A percentile compares a stretch with the other conserved stretches of the same genome.
These are phyloP conservation scores for Kurtzmaniella quercitrusa DNA, from an alignment of 1,139 yeast species.

Conservation along the genomic window DNA sequence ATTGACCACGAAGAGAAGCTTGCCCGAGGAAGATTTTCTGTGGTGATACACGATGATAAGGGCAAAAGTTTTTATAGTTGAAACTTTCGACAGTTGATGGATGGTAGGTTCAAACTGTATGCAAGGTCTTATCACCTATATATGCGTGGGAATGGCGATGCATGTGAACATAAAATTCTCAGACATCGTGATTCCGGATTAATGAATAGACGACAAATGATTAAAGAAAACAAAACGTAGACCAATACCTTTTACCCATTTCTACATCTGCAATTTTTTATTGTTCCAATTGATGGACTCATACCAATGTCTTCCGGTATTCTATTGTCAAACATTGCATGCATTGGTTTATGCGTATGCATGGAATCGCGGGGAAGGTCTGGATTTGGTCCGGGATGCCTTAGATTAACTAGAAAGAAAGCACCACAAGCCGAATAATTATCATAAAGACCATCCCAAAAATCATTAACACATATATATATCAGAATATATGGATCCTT, in stretches of 20 bases:
- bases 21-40: slow-evolving; percentile 27
- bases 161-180: no score
- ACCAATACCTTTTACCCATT: not conserved
- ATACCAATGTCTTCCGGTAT: no score
- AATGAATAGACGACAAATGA: not conserved
- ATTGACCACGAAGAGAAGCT: slow-evolving; percentile 35
- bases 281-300: no score
- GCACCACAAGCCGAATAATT: no score
- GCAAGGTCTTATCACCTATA: no score
- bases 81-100: not conserved
- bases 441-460: no score
- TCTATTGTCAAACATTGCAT: not conserved
- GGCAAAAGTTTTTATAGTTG: slow-evolving; percentile 33
- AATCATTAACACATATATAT: no score
- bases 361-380: not conserved
- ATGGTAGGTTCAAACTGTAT: no score
- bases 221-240: not conserved
- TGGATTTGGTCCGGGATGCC: not conserved
- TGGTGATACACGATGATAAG: slow-evolving; percentile 36
- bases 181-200: no score
- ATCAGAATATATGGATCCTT: no score
- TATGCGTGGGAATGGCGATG: no score
- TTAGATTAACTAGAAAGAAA: no score
- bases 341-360: not conserved
- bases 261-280: not conserved